Conservation (phyloP, 345 rosid species). For the Cochlearia excelsa region DNA sequence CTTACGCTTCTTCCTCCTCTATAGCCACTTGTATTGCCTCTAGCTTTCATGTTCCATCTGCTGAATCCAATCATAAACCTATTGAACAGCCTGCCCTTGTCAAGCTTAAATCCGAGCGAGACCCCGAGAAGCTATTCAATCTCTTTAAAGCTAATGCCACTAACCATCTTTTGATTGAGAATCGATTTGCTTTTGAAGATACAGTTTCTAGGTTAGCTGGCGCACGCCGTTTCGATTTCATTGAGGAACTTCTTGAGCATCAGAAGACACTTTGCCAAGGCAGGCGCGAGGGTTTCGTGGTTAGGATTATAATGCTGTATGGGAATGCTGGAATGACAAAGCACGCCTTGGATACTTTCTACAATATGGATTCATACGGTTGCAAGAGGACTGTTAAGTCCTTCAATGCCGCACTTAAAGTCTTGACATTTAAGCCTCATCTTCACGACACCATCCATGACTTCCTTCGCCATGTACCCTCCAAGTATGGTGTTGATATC, state of each 20-base stretch:
- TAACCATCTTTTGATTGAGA: conserved; percentile 60
- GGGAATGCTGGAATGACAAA: conserved; percentile 76
- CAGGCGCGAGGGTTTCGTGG: conserved; percentile 74
- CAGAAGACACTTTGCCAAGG: conserved; percentile 80
- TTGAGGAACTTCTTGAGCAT: conserved; percentile 76
- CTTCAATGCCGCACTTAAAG: conserved; percentile 58
- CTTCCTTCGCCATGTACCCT: conserved; percentile 42
- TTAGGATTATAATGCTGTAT: conserved; percentile 78
- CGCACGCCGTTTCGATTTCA: conserved; percentile 60
- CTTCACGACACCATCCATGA: conserved; percentile 47
- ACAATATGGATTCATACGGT: neutral
- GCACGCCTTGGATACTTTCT: conserved; percentile 53
- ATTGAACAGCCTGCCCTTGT: conserved; percentile 64
- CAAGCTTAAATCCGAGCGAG: conserved; percentile 71
- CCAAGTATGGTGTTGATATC: conserved; percentile 42
- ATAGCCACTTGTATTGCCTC: conserved; percentile 33
- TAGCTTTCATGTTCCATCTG: conserved; percentile 14
- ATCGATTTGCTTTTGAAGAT: conserved; percentile 68
- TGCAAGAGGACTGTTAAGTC: conserved; percentile 1
- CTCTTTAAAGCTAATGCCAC: conserved; percentile 68
- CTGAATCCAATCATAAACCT: conserved; percentile 27
- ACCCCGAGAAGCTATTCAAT: conserved; percentile 65
- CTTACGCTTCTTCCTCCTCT: conserved; percentile 36
- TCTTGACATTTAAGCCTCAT: conserved; percentile 49
- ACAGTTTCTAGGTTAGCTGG: conserved; percentile 72